Evolutionary conservation across 1,139 yeast species (phyloP).

Genomic region (Sugiyamaella sp.): DNA sequence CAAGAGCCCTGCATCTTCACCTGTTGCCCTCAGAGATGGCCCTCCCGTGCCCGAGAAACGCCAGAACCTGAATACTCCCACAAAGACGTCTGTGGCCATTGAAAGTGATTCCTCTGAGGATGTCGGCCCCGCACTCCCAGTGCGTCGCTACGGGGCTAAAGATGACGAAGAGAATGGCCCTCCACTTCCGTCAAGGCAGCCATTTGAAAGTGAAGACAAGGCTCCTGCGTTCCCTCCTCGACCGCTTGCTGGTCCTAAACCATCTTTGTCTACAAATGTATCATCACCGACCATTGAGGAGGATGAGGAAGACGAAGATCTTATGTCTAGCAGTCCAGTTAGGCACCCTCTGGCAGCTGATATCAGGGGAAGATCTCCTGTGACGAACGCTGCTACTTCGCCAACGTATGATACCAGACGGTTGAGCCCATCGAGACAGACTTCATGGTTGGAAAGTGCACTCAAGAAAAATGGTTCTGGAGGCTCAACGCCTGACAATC

Average conservation of each 20-base stretch:
- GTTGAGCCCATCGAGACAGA: conserved; percentile 37
- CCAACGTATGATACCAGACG: conserved; percentile 29
- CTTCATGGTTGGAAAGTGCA: conserved; percentile 41
- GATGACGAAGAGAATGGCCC: conserved; percentile 7
- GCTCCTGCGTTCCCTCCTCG: conserved; percentile 16
- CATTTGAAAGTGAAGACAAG: neutral
- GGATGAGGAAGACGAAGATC: neutral
- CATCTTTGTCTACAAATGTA: conserved; percentile 3
- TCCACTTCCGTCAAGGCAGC: conserved; percentile 8
- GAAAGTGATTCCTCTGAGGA: neutral
- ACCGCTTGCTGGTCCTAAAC: conserved; percentile 4
- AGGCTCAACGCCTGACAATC: conserved; percentile 27
- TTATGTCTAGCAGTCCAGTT: neutral
- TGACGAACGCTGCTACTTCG: neutral
- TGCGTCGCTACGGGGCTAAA: neutral
- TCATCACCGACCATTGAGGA: neutral
- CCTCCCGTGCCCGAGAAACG: conserved; percentile 7
- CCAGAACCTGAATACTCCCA: neutral
- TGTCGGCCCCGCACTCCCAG: neutral
- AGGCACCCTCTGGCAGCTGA: conserved; percentile 12
- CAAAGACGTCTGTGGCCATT: conserved; percentile 2
- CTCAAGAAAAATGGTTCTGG: conserved; percentile 31
- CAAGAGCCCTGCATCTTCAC: neutral
- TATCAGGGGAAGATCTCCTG: neutral
- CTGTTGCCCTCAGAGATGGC: neutral